Conservation (phyloP, 345 rosid species). For the Linum trigynum region DNA sequence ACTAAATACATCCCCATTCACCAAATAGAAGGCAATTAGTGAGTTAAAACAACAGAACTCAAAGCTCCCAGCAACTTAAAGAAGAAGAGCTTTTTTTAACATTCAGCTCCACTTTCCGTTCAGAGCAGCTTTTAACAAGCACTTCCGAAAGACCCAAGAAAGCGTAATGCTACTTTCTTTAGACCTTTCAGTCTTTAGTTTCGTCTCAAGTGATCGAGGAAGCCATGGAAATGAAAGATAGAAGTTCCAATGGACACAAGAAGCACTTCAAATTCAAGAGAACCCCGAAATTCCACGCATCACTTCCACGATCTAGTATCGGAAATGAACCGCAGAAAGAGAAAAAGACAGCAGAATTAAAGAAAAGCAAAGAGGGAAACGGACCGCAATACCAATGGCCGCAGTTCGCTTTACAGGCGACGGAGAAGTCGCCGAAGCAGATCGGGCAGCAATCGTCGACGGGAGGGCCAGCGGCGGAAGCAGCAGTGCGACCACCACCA, state of each 20-base stretch:
- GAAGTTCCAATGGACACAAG: not conserved
- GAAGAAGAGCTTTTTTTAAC: not conserved
- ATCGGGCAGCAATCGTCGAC: conserved; percentile 77
- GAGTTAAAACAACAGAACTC: not conserved
- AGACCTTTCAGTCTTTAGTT: not conserved
- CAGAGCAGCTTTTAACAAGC: not conserved
- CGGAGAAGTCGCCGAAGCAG: conserved; percentile 53
- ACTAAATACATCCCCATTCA: not conserved
- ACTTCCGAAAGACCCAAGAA: not conserved
- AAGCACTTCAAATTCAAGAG: not conserved
- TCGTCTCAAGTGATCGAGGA: not conserved
- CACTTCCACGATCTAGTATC: not conserved
- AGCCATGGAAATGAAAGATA: not conserved
- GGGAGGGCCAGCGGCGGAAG: conserved; percentile 31
- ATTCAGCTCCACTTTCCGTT: not conserved
- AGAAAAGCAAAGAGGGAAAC: conserved; percentile 9
- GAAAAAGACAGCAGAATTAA: not conserved
- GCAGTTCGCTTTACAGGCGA: conserved; percentile 69
- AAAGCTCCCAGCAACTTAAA: not conserved
- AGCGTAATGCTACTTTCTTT: too few relatives aligned
- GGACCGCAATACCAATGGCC: conserved; percentile 96
- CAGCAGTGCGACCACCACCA: not conserved
- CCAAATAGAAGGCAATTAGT: not conserved
- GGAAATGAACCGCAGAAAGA: not conserved
- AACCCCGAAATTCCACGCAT: not conserved